A percentile compares a stretch with the other conserved stretches of the same genome.
phyloP scores from a whole-genome alignment of 768 basidiomycete genomes.

The Suillus ampliporus region DNA sequence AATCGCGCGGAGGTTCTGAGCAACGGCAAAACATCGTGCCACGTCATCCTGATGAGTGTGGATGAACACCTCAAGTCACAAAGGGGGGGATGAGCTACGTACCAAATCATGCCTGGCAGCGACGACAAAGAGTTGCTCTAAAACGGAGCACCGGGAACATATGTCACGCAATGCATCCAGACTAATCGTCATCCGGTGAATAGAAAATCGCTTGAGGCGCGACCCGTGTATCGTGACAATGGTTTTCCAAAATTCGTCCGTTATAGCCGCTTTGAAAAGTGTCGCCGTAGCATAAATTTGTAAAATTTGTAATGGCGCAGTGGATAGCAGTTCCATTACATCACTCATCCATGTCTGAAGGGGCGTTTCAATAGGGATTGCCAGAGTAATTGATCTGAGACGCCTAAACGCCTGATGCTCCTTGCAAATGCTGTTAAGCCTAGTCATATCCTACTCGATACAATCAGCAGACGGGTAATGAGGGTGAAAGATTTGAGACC shows the following conservation, averaged over 20 bases:
- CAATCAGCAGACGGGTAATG: slow-evolving; percentile 9
- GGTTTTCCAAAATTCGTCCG: slow-evolving; percentile 54
- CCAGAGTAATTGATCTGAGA: slow-evolving; percentile 64
- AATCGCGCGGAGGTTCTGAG: slow-evolving; percentile 54
- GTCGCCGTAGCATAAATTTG: slow-evolving; percentile 63
- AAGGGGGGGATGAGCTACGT: slow-evolving; percentile 15
- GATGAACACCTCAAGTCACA: background rate
- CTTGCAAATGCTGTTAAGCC: slow-evolving; percentile 48
- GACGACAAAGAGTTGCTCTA: slow-evolving; percentile 72
- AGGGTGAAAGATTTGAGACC: slow-evolving; percentile 21
- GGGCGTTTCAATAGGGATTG: slow-evolving; percentile 45
- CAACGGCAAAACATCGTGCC: slow-evolving; percentile 44
- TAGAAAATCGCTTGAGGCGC: slow-evolving; percentile 60
- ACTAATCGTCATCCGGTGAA: slow-evolving; percentile 66
- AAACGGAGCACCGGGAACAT: slow-evolving; percentile 54
- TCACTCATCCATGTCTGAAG: slow-evolving; percentile 51
- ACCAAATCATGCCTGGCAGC: slow-evolving; percentile 55
- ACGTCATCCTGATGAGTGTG: slow-evolving; percentile 21
- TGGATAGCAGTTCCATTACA: slow-evolving; percentile 48
- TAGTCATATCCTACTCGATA: slow-evolving; percentile 54
- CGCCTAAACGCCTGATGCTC: slow-evolving; percentile 42
- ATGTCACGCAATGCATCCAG: slow-evolving; percentile 55
- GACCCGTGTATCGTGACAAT: slow-evolving; percentile 57
- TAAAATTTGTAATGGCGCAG: slow-evolving; percentile 60
- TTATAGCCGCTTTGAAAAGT: slow-evolving; percentile 44